Percentiles rank a stretch among this genome's conserved stretches.
Conservation (phyloP, 140 eudicot species). For the Stevia rebaudiana region DNA sequence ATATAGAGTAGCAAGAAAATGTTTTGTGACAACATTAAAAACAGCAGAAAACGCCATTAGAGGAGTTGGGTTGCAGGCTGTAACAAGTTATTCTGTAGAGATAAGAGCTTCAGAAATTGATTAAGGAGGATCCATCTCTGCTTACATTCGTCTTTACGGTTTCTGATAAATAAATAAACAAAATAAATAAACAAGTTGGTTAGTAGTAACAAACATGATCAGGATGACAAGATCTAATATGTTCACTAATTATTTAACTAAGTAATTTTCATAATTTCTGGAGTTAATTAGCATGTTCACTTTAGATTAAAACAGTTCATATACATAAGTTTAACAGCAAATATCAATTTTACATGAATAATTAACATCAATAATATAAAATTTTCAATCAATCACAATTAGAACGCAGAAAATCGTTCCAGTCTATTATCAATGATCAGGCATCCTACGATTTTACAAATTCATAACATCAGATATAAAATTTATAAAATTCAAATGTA, state of each 20-base stretch:
- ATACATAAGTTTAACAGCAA: neutral
- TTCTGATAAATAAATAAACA: constrained; percentile 18
- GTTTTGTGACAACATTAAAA: neutral
- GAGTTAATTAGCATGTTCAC: neutral
- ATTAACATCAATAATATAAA: too few species aligned
- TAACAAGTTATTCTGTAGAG: constrained; percentile 11
- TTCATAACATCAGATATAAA: too few species aligned
- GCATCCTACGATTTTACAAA: neutral
- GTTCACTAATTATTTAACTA: neutral
- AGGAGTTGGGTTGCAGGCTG: neutral
- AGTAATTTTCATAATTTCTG: too few species aligned
- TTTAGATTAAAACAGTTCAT: neutral
- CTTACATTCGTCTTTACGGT: constrained; percentile 25
- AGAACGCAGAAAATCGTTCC: neutral
- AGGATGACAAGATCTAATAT: neutral
- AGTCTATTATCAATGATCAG: neutral
- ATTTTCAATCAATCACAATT: too few species aligned
- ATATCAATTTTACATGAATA: too few species aligned
- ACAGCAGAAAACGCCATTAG: constrained; percentile 15
- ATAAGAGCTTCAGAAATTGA: constrained; percentile 11
- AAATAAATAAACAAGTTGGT: neutral
- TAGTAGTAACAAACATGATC: constrained; percentile 1
- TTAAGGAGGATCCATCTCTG: constrained; percentile 1
- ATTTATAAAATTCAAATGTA: too few species aligned
- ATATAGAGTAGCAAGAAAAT: neutral